These are phyloP conservation scores for Microstegium vimineum DNA, from an alignment of 176 grass and related monocot species.

Conservation along the genomic window DNA sequence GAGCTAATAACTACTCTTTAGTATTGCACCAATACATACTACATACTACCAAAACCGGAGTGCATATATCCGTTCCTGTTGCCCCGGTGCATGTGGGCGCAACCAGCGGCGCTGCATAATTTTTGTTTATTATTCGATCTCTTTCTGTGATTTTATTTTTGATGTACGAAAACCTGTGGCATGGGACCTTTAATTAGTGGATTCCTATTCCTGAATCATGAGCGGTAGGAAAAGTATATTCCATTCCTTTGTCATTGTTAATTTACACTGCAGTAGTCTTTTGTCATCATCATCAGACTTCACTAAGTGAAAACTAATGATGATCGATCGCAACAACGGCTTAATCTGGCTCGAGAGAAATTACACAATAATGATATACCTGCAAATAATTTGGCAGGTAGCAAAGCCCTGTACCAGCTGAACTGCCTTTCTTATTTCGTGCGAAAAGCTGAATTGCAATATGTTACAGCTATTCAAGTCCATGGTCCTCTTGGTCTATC, in stretches of 20 bases:
- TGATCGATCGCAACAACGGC: background rate
- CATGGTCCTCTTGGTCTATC: background rate
- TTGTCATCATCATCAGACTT: slow-evolving; percentile 28
- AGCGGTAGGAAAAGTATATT: background rate
- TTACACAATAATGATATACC: background rate
- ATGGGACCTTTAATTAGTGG: slow-evolving; percentile 24
- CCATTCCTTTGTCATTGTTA: slow-evolving; percentile 24
- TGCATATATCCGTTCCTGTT: background rate
- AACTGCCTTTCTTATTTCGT: background rate
- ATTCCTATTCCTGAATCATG: slow-evolving; percentile 35
- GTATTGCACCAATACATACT: background rate
- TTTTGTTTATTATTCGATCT: background rate
- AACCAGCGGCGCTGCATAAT: background rate
- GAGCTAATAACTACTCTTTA: background rate
- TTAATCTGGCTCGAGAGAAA: background rate
- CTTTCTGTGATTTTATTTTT: background rate
- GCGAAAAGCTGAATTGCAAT: background rate
- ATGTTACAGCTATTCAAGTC: background rate
- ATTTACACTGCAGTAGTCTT: background rate
- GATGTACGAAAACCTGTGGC: background rate
- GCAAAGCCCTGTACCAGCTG: background rate
- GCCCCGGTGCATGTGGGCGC: background rate
- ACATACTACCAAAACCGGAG: background rate
- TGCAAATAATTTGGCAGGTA: background rate
- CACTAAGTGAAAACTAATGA: slow-evolving; percentile 4